These are phyloP conservation scores for sunflower (Helianthus annuus) DNA, from an alignment of 129 eudicot species.

Conservation along the genomic window DNA sequence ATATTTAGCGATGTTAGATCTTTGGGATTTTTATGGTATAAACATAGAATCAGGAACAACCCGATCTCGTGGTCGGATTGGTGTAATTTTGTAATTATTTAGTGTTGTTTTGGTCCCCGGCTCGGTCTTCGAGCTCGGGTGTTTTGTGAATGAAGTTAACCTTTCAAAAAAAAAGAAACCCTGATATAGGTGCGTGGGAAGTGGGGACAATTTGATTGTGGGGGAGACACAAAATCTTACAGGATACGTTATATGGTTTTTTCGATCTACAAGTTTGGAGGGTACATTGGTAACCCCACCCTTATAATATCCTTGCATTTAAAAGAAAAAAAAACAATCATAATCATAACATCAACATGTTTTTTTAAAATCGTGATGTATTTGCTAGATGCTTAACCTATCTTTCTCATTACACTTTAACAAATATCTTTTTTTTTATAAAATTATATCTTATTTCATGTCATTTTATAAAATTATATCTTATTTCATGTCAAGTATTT, in stretches of 20 bases:
- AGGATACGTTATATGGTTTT: constrained; percentile 25
- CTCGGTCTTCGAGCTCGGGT: no score
- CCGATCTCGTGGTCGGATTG: no score
- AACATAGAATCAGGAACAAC: no score
- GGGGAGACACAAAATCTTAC: constrained; percentile 24
- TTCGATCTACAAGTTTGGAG: constrained; percentile 28
- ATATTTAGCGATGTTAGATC: no score
- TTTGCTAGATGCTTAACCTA: background rate
- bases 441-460: no score
- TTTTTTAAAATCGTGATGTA: background rate
- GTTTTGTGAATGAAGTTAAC: no score
- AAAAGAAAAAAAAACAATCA: background rate
- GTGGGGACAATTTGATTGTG: constrained; percentile 1
- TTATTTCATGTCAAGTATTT: no score
- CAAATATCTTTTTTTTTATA: background rate
- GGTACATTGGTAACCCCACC: constrained; percentile 15
- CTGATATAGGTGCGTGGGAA: constrained; percentile 19
- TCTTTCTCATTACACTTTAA: background rate
- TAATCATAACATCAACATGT: background rate
- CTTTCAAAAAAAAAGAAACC: no score
- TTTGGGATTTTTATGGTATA: no score
- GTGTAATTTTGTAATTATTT: no score
- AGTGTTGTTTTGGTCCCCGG: no score
- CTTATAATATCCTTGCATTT: constrained; percentile 1
- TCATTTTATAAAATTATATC: background rate